A percentile compares a stretch with the other conserved stretches of the same genome.
These are phyloP conservation scores for Cinnamomum chago DNA, from an alignment of 164 flowering plant genomes.

Conservation along the genomic window DNA sequence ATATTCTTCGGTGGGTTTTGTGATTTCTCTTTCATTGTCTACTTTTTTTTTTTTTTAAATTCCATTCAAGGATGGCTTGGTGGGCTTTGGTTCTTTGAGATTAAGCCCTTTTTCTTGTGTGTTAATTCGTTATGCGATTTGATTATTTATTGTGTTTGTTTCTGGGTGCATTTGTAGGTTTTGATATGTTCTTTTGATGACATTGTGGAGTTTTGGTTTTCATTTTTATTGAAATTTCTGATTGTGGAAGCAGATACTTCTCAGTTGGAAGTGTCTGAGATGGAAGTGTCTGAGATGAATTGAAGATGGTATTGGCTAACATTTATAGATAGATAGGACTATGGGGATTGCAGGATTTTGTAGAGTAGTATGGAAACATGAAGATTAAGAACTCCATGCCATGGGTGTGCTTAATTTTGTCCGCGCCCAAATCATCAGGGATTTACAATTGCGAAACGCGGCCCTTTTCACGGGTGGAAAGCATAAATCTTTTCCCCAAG, in stretches of 20 bases:
- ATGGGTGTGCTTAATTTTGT: no score
- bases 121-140: not conserved
- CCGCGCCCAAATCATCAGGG: no score
- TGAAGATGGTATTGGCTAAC: not conserved
- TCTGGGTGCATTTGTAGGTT: not conserved
- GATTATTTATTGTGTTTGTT: not conserved
- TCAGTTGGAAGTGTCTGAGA: no score
- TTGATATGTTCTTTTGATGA: not conserved
- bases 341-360: not conserved
- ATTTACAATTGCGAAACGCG: no score
- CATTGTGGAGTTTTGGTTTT: no score
- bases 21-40: not conserved
- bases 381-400: no score
- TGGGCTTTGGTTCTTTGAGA: no score
- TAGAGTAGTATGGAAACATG: no score
- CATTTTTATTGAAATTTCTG: not conserved
- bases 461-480: no score
- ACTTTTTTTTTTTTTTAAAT: not conserved
- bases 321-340: not conserved
- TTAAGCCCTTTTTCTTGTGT: no score
- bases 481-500: no score
- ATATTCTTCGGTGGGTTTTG: conserved; percentile 56
- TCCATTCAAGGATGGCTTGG: no score
- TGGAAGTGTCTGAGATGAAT: not conserved
- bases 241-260: not conserved